Evolutionary conservation across 2,329 filamentous ascomycete species (phyloP), one percentile per base, ranked within the genome.

Genomic region (Aureobasidium musti): DNA sequence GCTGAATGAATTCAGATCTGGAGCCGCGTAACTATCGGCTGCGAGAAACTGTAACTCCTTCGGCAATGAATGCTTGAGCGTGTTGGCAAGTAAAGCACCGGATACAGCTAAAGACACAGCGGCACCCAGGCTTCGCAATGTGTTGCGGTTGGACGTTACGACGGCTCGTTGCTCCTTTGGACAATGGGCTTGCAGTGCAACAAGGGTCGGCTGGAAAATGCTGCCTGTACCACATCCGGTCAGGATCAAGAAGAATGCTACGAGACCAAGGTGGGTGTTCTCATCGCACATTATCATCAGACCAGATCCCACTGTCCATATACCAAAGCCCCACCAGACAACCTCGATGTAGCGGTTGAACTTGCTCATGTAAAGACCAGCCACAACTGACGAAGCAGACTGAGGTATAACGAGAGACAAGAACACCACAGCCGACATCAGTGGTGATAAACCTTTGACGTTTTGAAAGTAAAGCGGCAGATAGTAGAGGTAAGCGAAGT

Each of bases 401-500:
- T 65, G 63, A 28, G 33, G 19, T 33, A 65, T 45, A 3, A 78
- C 76, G 43, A 86, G 72, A 0, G 77, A 79, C 35, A 78, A 77
- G 11, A 77, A 79, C 0, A 82, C 73, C 5, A 82, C 71, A 71
- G 82, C 78, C 0, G 78, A 78, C 33, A 78, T 87, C 89, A 1
- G 88, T 82, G 89, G 1, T 88, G 80, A 0, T 80, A 75, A 17
- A 43, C 41, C 41, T n/a, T 43, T 43, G 41, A 43, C 41, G 41
- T 43, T 43, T 19, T 43, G 41, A 7, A 43, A 43, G 41, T 43
- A 43, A 19, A 77, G 67, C 81, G 75, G 66, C 82, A 82, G 2
- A 82, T 79, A 83, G 69, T 83, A 83, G 10, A 83, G 76, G 68
- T 86, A 84, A 23, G 84, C 80, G 28, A 85, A 76, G 70, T 87